A percentile compares a stretch with the other conserved stretches of the same genome.
These are phyloP conservation scores for Knoxia roxburghii DNA, from an alignment of 257 asterid genomes.

Conservation along the genomic window DNA sequence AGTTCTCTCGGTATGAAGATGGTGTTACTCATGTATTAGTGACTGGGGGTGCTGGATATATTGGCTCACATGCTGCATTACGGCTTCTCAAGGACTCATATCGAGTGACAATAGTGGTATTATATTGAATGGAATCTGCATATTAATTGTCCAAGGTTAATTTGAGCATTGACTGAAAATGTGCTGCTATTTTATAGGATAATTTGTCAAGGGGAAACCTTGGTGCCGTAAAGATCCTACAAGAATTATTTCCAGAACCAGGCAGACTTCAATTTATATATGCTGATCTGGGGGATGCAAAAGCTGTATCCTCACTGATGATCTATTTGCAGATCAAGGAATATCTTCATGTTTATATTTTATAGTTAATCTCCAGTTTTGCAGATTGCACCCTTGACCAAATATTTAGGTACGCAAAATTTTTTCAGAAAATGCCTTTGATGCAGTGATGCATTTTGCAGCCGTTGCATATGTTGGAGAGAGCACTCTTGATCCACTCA, in stretches of 20 bases:
- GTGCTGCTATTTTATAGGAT: slow-evolving; percentile 41
- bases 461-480: slow-evolving; percentile 98
- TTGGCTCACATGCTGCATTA: slow-evolving; percentile 88
- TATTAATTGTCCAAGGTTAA: background rate
- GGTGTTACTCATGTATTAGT: slow-evolving; percentile 91
- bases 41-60: slow-evolving; percentile 96
- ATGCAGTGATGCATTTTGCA: slow-evolving; percentile 89
- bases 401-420: slow-evolving; percentile 56
- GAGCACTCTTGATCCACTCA: slow-evolving; percentile 85
- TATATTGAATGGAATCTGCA: slow-evolving; percentile 11
- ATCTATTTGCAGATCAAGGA: background rate
- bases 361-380: background rate
- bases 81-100: slow-evolving; percentile 73
- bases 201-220: slow-evolving; percentile 90
- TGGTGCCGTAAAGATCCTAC: slow-evolving; percentile 69
- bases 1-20: slow-evolving; percentile 74
- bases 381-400: slow-evolving; percentile 16
- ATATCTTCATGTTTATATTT: background rate
- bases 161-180: slow-evolving; percentile 2
- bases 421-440: slow-evolving; percentile 60
- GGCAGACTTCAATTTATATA: slow-evolving; percentile 88
- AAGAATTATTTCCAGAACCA: slow-evolving; percentile 75
- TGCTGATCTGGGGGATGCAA: slow-evolving; percentile 86
- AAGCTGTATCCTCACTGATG: slow-evolving; percentile 46
- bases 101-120: slow-evolving; percentile 92